These are phyloP conservation scores for Candida ortonii DNA, from an alignment of 805 yeast genomes.

Conservation along the genomic window DNA sequence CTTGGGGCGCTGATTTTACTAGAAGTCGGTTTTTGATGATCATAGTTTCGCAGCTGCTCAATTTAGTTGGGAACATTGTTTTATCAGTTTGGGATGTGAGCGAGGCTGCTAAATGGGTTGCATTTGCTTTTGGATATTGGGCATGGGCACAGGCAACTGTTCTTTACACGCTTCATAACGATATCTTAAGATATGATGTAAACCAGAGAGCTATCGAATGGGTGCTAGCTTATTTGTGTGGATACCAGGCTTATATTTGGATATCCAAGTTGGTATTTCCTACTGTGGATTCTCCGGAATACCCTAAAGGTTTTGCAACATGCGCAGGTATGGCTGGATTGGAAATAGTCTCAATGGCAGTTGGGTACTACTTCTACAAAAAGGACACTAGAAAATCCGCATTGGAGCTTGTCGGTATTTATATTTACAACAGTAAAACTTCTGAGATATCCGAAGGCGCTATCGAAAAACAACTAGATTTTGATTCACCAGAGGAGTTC, in stretches of 20 bases:
- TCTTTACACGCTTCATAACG: constrained; percentile 4
- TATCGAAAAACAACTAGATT: too few relatives aligned
- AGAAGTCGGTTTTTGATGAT: constrained; percentile 16
- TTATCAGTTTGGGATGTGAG: constrained; percentile 48
- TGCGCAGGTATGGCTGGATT: constrained; percentile 3
- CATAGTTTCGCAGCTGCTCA: constrained; percentile 39
- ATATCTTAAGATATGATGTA: constrained; percentile 3
- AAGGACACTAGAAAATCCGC: constrained; percentile 4
- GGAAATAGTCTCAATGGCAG: constrained; percentile 1
- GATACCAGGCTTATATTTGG: constrained; percentile 4
- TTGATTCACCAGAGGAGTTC: too few relatives aligned
- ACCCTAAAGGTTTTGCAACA: constrained; percentile 4
- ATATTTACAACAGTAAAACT: constrained; percentile 6
- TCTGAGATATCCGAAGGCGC: too few relatives aligned
- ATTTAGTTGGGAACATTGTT: constrained; percentile 27
- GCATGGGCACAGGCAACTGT: constrained; percentile 7
- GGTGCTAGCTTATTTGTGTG: constrained; percentile 4
- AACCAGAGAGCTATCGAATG: constrained; percentile 3
- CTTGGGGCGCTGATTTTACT: constrained; percentile 6
- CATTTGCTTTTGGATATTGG: constrained; percentile 7
- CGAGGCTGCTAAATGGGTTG: constrained; percentile 37
- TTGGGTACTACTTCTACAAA: constrained; percentile 6
- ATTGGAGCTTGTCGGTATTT: constrained; percentile 3
- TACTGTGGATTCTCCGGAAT: constrained; percentile 6
- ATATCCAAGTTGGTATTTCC: constrained; percentile 4